phyloP scores from a whole-genome alignment of 2,329 filamentous ascomycete genomes.

The Biscogniauxia mediterranea region DNA sequence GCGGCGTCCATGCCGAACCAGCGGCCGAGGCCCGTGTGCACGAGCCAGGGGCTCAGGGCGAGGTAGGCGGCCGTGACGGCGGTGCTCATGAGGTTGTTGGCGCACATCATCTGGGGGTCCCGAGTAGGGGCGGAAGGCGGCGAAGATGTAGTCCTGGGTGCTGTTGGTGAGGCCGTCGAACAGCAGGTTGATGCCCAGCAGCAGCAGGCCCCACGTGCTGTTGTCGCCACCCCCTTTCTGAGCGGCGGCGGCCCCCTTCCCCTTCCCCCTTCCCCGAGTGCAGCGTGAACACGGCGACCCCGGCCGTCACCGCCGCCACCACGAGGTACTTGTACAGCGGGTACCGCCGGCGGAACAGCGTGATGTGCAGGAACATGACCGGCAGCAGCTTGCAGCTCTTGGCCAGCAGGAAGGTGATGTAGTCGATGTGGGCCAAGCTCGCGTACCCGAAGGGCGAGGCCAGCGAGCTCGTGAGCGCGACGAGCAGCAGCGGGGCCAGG shows the following conservation, averaged over 20 bases:
- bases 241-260: too few relatives aligned
- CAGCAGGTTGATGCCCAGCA: constrained; percentile 85
- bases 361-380: constrained; percentile 95
- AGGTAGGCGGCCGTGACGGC: constrained; percentile 75
- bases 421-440: constrained; percentile 89
- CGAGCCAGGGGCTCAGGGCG: constrained; percentile 75
- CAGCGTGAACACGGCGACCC: constrained; percentile 92
- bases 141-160: constrained; percentile 93
- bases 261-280: constrained; percentile 61
- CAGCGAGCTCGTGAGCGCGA: constrained; percentile 83
- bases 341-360: constrained; percentile 83
- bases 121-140: constrained; percentile 72
- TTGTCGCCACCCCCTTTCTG: constrained; percentile 50
- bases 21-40: constrained; percentile 60
- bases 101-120: constrained; percentile 99
- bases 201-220: constrained; percentile 73
- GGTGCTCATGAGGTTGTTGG: constrained; percentile 87
- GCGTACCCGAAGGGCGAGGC: constrained; percentile 97
- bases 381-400: constrained; percentile 99
- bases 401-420: constrained; percentile 94
- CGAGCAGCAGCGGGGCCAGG: constrained; percentile 74
- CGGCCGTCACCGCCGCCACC: constrained; percentile 83
- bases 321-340: constrained; percentile 96
- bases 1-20: constrained; percentile 66
- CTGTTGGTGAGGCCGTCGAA: constrained; percentile 96